Base-by-base conservation (phyloP, 2,329 filamentous ascomycete species). In the Stemphylium lycopersici region DNA sequence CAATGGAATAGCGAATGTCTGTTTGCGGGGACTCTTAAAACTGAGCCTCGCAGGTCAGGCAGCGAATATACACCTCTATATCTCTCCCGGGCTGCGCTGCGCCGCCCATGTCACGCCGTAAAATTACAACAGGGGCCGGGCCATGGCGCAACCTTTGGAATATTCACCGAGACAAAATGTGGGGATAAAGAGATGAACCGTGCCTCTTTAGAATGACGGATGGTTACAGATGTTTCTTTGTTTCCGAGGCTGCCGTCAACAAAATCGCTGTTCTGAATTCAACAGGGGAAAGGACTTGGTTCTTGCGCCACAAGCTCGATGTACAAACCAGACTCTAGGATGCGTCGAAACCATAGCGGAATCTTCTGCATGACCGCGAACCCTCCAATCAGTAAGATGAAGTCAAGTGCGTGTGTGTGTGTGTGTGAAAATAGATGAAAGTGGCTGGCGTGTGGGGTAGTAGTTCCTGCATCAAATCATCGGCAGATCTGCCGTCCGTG, bases 401-500 rank as follows among this genome's bases (percentile, higher is more conserved):
- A 22, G 44, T 31, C 41, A 57, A 16, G 33, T 44, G 41, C 50
- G 26, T 51, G 57, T 29, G 26, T 29, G 26, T 29, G 22, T 51
- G 57, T 29, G 26, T 29, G 26, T 29, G 22, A 24, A 29, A 29
- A 29, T 29, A 29, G 26, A 55, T 58, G n/a, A 48, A 53, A 50
- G 39, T 49, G 50, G 52, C 42, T 38, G 48, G 38, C 41, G 44
- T 58, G 48, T 57, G 62, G 58, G 58, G 62, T 58, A 53, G 22
- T 43, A 37, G 16, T 10, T 37, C 46, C 24, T 29, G 33, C 44
- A 48, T 29, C 34, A n/a, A 34, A 48, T 15, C 48, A 49, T 55
- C 40, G 32, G 34, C 37, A 38, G 48, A 52, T 47, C 36, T 52
- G 50, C 38, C 43, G 37, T 48, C 37, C 36, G 38, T 55, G 29